A percentile compares a stretch with the other conserved stretches of the same genome.
phyloP scores from a whole-genome alignment of 805 yeast species.

The Candida arabinofermentans region DNA sequence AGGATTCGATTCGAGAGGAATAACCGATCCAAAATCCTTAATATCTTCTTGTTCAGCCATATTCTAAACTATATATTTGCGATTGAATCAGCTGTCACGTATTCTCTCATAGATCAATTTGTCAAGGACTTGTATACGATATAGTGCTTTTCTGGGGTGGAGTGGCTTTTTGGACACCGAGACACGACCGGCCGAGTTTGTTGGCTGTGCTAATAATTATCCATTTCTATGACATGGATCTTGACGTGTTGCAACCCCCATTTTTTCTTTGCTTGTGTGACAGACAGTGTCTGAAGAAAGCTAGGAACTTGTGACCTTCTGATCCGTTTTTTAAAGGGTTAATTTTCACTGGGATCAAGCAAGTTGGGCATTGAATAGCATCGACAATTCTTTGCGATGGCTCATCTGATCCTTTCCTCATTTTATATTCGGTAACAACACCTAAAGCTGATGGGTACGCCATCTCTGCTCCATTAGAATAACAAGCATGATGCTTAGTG shows the following conservation, averaged over 20 bases:
- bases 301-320: constrained; percentile 21
- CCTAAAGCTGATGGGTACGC: constrained; percentile 24
- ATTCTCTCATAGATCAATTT: too few relatives aligned
- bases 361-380: constrained; percentile 23
- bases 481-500: constrained; percentile 30
- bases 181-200: too few relatives aligned
- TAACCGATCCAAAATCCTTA: constrained; percentile 39
- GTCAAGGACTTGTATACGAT: too few relatives aligned
- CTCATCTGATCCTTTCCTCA: constrained; percentile 10
- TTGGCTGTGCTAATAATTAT: too few relatives aligned
- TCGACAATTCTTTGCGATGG: constrained; percentile 13
- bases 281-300: constrained; percentile 27
- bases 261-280: constrained; percentile 25
- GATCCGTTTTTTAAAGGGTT: constrained; percentile 15
- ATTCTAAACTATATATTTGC: too few relatives aligned
- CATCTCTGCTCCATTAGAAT: constrained; percentile 28
- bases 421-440: constrained; percentile 15
- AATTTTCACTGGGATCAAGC: constrained; percentile 19
- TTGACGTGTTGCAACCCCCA: constrained; percentile 2
- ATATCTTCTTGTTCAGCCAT: background rate
- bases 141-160: too few relatives aligned
- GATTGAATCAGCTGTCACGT: too few relatives aligned
- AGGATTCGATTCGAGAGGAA: constrained; percentile 92
- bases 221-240: too few relatives aligned
- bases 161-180: too few relatives aligned